Evolutionary conservation across 2,329 filamentous ascomycete species (phyloP), one percentile per base, ranked within the genome.

Genomic region (Blumeria graminis): DNA sequence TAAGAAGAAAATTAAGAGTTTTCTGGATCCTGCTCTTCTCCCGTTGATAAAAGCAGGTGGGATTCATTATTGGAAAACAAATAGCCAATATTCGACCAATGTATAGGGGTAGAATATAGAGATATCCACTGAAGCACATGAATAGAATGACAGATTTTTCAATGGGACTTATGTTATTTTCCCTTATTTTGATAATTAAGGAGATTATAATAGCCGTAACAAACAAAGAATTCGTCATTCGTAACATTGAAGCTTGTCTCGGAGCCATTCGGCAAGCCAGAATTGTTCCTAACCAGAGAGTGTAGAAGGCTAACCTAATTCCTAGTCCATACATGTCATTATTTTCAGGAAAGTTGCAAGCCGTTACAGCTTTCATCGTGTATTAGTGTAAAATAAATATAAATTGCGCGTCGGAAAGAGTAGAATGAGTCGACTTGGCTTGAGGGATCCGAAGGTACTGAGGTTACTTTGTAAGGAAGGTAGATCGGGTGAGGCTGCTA

Each of bases 321-420:
- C 62, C 61, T 8, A 63, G 56, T 7, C 61, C 62, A 45, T 62
- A 62, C 52, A 62, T 59, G 18, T 62, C 61, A 6, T 55, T 35
- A 39, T 62, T 58, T 3, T 60, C 62, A 6, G 34, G n/a, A 45
- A 63, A 61, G 41, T 74, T 56, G 36, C 60, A 61, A 14, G 51
- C 34, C 34, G 51, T 28, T 28, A 28, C 22, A 28, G 22, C 22
- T 28, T 28, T 28, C 22, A 28, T 28, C 22, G 1, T 28, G 22
- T 28, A 1, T 28, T 28, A 4, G 22, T 28, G 4, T 28, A 28
- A 28, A 28, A 28, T 28, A 28, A 28, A 28, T 4, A 28, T 4
- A 28, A 28, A 28, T 28, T 28, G 22, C 22, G 22, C 22, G 22
- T 28, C 22, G 22, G 22, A 28, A 28, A 28, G 22, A 28, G 22